Base-by-base conservation (phyloP, 1,284 basidiomycete species). In the Afroboletus lepidellus region DNA sequence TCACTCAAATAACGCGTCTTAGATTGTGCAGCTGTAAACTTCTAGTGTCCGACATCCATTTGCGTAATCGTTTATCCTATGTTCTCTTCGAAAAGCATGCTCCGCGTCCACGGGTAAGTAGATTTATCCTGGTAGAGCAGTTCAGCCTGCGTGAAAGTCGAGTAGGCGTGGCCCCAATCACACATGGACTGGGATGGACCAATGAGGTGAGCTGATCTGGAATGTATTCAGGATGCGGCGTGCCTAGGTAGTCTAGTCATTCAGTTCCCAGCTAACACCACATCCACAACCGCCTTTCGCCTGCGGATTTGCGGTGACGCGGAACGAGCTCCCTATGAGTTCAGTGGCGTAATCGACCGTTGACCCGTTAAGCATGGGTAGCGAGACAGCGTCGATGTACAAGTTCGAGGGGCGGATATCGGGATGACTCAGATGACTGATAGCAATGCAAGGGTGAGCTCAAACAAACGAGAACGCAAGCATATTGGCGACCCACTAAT, bases 301-400 rank as follows among this genome's bases (percentile, higher is more conserved):
- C 68, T 91, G 88, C 5, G 93, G 94, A 59, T 95, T 96, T 18
- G 87, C 83, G 16, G 78, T 65, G 5, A 96, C 74, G 16, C 86
- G 77, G 66, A 96, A 96, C 52, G 84, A 87, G 64, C 86, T 90
- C 5, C 93, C 93, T 58, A 96, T 96, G 34, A 96, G 79, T 70
- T 96, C 94, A 0, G 92, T 94, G 0, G 90, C 88, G 64, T 84
- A 96, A 69, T 96, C 93, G 43, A 96, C 78, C 0, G 87, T 91
- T 3, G 90, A 84, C 6, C 92, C 92, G 46, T 90, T 90, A 34
- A 96, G 69, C 16, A 96, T 76, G 6, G 79, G 73, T 39, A 96
- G 75, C 0, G 92, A 94, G 18, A 92, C 77, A 0, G 89, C 85
- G 64, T 96, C 94, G 15, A 96, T 79, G 34, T 92, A 65, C 18